Conservation (phyloP, 2,329 filamentous ascomycete genomes). For the Cadophora sp. region DNA sequence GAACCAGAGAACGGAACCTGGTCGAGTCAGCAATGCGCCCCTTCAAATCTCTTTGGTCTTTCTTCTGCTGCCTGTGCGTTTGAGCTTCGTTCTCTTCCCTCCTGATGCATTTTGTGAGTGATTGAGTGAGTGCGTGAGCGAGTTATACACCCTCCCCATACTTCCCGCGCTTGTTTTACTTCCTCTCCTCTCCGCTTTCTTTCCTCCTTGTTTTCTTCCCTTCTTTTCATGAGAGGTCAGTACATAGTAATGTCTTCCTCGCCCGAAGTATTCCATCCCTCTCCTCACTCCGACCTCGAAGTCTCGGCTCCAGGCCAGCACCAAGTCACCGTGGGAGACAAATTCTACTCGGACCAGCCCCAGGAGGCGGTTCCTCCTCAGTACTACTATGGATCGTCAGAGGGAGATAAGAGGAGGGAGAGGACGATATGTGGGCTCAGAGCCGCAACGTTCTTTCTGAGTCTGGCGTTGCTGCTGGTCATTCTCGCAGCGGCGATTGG, state of each 20-base stretch:
- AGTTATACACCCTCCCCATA: not conserved
- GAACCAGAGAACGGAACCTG: not conserved
- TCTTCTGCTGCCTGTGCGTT: not conserved
- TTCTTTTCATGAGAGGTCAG: not conserved
- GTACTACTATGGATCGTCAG: constrained; percentile 2
- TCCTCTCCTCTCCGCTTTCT: not conserved
- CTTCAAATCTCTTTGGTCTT: not conserved
- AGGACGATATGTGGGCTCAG: constrained; percentile 25
- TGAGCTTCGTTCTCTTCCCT: not conserved
- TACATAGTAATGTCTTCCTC: constrained; percentile 16
- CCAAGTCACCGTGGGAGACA: constrained; percentile 3
- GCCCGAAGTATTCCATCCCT: constrained; percentile 14
- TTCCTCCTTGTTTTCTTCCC: not conserved
- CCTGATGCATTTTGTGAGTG: not conserved
- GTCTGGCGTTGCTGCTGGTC: constrained; percentile 26
- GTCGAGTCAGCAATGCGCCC: constrained; percentile 5
- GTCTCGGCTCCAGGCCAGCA: constrained; percentile 11
- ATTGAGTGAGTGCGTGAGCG: not conserved
- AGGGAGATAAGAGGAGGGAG: constrained; percentile 7
- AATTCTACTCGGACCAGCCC: constrained; percentile 2
- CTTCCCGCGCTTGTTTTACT: constrained; percentile 14
- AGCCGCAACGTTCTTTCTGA: constrained; percentile 25
- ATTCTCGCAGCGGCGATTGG: constrained; percentile 30
- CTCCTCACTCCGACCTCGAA: constrained; percentile 18
- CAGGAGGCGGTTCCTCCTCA: constrained; percentile 13